A percentile compares a stretch with the other conserved stretches of the same genome.
Conservation (phyloP, 1,284 basidiomycete genomes). For the Fomitopsis betulina region DNA sequence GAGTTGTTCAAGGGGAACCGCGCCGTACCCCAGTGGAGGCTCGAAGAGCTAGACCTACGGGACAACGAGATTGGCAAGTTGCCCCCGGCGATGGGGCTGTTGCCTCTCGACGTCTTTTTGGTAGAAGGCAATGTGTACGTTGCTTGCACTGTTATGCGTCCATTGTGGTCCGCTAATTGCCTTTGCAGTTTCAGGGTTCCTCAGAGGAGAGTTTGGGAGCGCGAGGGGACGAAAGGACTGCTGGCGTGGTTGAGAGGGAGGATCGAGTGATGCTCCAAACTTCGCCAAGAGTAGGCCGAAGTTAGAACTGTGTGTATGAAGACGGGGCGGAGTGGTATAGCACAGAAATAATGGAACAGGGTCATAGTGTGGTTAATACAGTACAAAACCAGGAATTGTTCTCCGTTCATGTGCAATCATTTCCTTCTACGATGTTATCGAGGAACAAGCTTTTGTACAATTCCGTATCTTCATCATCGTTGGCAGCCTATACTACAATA, state of each 20-base stretch:
- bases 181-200: constrained; percentile 67
- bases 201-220: constrained; percentile 72
- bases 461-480: too few species aligned
- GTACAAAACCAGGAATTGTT: not conserved
- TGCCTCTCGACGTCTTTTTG: constrained; percentile 72
- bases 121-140: constrained; percentile 83
- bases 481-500: too few species aligned
- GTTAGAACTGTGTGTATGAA: not conserved
- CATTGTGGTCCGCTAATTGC: not conserved
- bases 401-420: not conserved
- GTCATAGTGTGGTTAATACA: not conserved
- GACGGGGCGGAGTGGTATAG: not conserved
- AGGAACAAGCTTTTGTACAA: too few species aligned
- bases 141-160: not conserved
- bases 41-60: constrained; percentile 75
- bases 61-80: constrained; percentile 73
- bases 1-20: constrained; percentile 60
- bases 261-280: constrained; percentile 42
- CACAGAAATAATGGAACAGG: not conserved
- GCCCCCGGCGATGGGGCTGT: constrained; percentile 60
- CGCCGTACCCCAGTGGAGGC: constrained; percentile 58
- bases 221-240: constrained; percentile 78
- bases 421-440: too few species aligned
- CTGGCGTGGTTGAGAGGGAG: constrained; percentile 70
- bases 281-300: too few species aligned